phyloP scores from a whole-genome alignment of 768 basidiomycete genomes.

The Rickenella mellea region DNA sequence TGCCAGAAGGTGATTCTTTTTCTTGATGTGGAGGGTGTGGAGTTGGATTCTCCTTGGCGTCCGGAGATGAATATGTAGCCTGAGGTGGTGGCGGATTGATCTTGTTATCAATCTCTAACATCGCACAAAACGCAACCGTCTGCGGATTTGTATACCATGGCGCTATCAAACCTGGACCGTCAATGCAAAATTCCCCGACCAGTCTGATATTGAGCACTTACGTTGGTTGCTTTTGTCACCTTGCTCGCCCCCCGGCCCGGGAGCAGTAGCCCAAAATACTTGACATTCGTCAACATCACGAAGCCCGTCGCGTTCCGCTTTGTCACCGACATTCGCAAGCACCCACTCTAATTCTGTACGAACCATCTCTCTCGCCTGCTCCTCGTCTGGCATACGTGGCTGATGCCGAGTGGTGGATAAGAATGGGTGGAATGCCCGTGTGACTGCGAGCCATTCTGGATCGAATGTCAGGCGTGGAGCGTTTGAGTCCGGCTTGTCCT shows the following conservation, averaged over 20 bases:
- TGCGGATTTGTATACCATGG: constrained; percentile 82
- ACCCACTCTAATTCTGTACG: constrained; percentile 62
- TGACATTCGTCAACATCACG: constrained; percentile 48
- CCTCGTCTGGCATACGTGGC: constrained; percentile 48
- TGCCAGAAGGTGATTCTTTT: too few species aligned
- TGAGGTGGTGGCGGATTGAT: constrained; percentile 32
- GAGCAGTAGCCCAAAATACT: constrained; percentile 59
- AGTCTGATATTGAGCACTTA: constrained; percentile 22
- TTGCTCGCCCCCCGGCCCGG: constrained; percentile 35
- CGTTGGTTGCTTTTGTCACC: constrained; percentile 27
- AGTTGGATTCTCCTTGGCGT: too few species aligned
- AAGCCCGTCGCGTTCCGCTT: constrained; percentile 10
- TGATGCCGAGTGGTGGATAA: constrained; percentile 49
- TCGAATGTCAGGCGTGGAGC: constrained; percentile 63
- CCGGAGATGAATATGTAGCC: too few species aligned
- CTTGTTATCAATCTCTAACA: constrained; percentile 78
- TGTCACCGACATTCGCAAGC: constrained; percentile 36
- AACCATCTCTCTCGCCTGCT: constrained; percentile 43
- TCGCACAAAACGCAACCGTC: constrained; percentile 73
- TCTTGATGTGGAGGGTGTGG: too few species aligned
- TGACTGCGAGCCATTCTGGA: constrained; percentile 90
- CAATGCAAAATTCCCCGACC: constrained; percentile 8
- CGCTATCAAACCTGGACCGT: too few species aligned
- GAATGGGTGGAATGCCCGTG: constrained; percentile 74
- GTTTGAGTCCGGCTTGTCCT: too few species aligned